Evolutionary conservation across 2,329 filamentous ascomycete species (phyloP).

Genomic region (Sarocladiaceae sp.): DNA sequence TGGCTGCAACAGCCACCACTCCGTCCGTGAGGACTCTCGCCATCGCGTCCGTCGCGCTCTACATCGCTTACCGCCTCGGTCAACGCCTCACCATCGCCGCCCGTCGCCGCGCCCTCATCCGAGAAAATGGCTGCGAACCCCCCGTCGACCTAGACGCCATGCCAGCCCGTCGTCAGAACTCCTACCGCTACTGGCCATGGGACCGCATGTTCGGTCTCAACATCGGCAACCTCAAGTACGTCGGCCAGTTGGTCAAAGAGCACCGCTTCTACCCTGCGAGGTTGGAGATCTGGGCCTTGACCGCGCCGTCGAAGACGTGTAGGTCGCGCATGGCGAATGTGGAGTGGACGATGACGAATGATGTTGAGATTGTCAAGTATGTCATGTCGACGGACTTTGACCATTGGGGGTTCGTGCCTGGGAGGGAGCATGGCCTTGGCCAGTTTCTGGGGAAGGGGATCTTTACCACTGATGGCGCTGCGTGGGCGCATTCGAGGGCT

Average conservation of each 20-base stretch:
- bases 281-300: neutral
- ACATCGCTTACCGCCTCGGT: neutral
- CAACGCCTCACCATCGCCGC: neutral
- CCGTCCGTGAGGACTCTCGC: neutral
- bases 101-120: neutral
- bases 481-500: slow-evolving; percentile 41
- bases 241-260: neutral
- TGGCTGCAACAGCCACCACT: neutral
- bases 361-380: slow-evolving; percentile 51
- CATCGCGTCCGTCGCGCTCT: neutral
- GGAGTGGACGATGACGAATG: slow-evolving; percentile 28
- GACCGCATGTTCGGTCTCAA: slow-evolving; percentile 1
- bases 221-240: neutral
- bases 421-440: slow-evolving; percentile 30
- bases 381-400: slow-evolving; percentile 48
- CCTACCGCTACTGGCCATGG: neutral
- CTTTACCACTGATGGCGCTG: slow-evolving; percentile 42
- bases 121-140: neutral
- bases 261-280: neutral
- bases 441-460: slow-evolving; percentile 41
- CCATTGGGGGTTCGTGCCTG: slow-evolving; percentile 39
- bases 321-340: neutral
- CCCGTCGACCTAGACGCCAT: neutral
- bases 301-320: slow-evolving; percentile 1
- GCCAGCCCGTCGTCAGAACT: neutral